Conservation (phyloP, 805 yeast species). For the Wickerhamiella shivajii region DNA sequence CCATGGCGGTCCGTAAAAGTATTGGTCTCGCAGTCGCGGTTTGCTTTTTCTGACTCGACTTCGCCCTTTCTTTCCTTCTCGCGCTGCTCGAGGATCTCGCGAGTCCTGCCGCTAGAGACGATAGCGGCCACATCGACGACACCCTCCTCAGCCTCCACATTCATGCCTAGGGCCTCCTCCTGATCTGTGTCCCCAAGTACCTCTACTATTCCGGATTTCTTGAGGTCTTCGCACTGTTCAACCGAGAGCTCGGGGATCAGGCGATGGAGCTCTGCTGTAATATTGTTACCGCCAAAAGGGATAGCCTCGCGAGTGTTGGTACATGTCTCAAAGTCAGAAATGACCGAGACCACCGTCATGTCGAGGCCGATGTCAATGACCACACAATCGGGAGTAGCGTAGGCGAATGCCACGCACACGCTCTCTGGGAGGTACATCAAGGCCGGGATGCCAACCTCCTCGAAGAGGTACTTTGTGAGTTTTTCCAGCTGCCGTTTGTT, state of each 20-base stretch:
- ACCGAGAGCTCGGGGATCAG: slow-evolving; percentile 43
- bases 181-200: slow-evolving; percentile 30
- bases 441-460: slow-evolving; percentile 54
- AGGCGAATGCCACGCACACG: slow-evolving; percentile 58
- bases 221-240: slow-evolving; percentile 58
- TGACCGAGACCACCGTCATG: slow-evolving; percentile 63
- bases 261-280: slow-evolving; percentile 39
- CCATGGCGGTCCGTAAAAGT: slow-evolving; percentile 49
- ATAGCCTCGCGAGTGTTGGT: slow-evolving; percentile 38
- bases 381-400: slow-evolving; percentile 44
- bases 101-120: slow-evolving; percentile 61
- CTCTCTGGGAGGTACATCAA: slow-evolving; percentile 55
- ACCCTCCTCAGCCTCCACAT: slow-evolving; percentile 46
- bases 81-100: slow-evolving; percentile 54
- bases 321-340: slow-evolving; percentile 55
- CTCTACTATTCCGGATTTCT: slow-evolving; percentile 63
- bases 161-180: slow-evolving; percentile 14
- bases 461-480: slow-evolving; percentile 63
- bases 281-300: slow-evolving; percentile 46
- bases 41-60: slow-evolving; percentile 28
- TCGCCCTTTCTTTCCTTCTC: slow-evolving; percentile 33
- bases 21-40: slow-evolving; percentile 62
- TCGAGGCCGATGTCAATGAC: slow-evolving; percentile 72
- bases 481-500: slow-evolving; percentile 49
- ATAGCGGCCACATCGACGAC: slow-evolving; percentile 79